These are phyloP conservation scores for Chytriomyces sp. DNA, from an alignment of 192 early-diverging fungal genomes.

Conservation along the genomic window DNA sequence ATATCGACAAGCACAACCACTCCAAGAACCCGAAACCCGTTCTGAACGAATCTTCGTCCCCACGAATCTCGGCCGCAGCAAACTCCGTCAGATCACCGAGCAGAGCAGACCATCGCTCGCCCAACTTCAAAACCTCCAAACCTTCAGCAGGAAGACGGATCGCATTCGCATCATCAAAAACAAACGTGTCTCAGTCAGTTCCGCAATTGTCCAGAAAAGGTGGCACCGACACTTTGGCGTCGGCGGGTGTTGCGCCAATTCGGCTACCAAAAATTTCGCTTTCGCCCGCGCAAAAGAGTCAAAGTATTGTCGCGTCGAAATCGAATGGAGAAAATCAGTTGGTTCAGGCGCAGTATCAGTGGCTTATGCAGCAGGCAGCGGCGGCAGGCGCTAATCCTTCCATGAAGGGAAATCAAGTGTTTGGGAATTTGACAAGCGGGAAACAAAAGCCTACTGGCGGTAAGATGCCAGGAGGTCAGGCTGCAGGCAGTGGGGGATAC, in stretches of 20 bases:
- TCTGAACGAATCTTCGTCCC: neutral
- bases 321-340: slow-evolving; percentile 4
- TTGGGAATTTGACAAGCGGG: neutral
- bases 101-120: too few relatives aligned
- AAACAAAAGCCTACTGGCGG: neutral
- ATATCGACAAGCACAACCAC: neutral
- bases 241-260: neutral
- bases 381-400: neutral
- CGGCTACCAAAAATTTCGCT: slow-evolving; percentile 5
- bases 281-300: neutral
- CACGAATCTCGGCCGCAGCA: too few relatives aligned
- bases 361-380: slow-evolving; percentile 10
- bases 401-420: neutral
- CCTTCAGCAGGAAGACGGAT: too few relatives aligned
- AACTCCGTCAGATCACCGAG: too few relatives aligned
- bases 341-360: slow-evolving; percentile 26
- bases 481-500: neutral
- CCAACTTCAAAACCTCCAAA: too few relatives aligned
- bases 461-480: neutral
- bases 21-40: neutral
- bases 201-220: too few relatives aligned
- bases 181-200: too few relatives aligned
- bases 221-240: too few relatives aligned
- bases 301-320: neutral
- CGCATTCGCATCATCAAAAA: too few relatives aligned